Evolutionary conservation across 345 rosid genomes (phyloP).

Genomic region (Anastatica hierochuntica): DNA sequence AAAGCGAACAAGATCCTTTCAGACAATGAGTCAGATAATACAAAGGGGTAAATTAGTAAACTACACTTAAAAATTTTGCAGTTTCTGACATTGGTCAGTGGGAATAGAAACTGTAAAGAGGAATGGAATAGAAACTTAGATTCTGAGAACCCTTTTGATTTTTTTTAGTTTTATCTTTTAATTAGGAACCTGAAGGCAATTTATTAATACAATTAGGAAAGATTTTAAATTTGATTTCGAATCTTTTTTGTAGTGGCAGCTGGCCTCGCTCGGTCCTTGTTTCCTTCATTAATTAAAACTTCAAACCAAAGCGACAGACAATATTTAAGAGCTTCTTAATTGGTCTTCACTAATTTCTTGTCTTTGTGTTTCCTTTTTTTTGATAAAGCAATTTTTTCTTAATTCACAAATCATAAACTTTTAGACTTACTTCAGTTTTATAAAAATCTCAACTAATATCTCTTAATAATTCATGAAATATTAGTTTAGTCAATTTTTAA

Average conservation of each 20-base stretch:
- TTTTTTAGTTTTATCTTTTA: slow-evolving; percentile 29
- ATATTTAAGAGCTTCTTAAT: slow-evolving; percentile 9
- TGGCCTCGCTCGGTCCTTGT: slow-evolving; percentile 22
- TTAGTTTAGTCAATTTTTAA: too few relatives aligned
- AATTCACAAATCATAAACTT: too few relatives aligned
- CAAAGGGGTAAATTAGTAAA: not conserved
- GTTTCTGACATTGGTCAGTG: slow-evolving; percentile 31
- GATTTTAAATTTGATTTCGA: slow-evolving; percentile 19
- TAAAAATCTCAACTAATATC: too few relatives aligned
- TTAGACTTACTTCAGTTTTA: too few relatives aligned
- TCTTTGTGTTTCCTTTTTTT: too few relatives aligned
- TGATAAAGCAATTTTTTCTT: too few relatives aligned
- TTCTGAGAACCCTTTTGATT: slow-evolving; percentile 26
- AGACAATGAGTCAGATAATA: too few relatives aligned
- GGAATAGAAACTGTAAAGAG: slow-evolving; percentile 70
- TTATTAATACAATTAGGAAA: not conserved
- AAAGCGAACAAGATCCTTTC: slow-evolving; percentile 2
- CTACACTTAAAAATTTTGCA: too few relatives aligned
- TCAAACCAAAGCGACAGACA: slow-evolving; percentile 16
- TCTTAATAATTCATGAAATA: too few relatives aligned
- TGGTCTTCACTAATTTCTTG: not conserved
- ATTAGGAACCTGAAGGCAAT: slow-evolving; percentile 10
- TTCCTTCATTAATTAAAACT: not conserved
- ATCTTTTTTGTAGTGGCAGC: slow-evolving; percentile 34
- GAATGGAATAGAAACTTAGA: slow-evolving; percentile 91